These are phyloP conservation scores for Zymoseptoria pseudotritici DNA, from an alignment of 2,329 filamentous ascomycete species.

Conservation along the genomic window DNA sequence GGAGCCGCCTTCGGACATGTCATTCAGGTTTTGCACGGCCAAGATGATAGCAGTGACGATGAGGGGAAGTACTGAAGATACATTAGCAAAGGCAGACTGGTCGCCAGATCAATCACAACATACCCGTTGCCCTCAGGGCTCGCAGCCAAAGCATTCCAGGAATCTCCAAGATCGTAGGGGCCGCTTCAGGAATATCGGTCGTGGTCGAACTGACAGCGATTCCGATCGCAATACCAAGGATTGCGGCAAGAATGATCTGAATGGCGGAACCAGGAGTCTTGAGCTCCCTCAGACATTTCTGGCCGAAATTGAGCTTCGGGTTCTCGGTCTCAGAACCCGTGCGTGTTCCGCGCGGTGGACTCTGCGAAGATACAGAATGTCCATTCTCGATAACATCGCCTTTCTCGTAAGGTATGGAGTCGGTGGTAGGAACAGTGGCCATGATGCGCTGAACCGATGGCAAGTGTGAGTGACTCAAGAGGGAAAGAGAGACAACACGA, in stretches of 20 bases:
- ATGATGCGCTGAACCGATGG: not conserved
- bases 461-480: not conserved
- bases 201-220: constrained; percentile 39
- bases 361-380: constrained; percentile 2
- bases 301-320: constrained; percentile 8
- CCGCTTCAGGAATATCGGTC: constrained; percentile 38
- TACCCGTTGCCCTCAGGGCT: constrained; percentile 40
- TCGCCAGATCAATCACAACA: not conserved
- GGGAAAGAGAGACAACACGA: not conserved
- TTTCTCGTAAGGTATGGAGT: constrained; percentile 4
- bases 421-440: not conserved
- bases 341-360: not conserved
- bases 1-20: constrained; percentile 39
- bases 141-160: constrained; percentile 46
- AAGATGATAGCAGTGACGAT: constrained; percentile 49
- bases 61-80: constrained; percentile 38
- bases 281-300: constrained; percentile 32
- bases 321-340: not conserved
- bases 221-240: constrained; percentile 45
- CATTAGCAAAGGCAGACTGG: constrained; percentile 14
- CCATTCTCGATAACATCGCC: not conserved
- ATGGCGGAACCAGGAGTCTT: constrained; percentile 40
- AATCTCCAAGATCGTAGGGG: constrained; percentile 39
- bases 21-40: constrained; percentile 42
- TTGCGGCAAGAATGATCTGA: constrained; percentile 45